Evolutionary conservation across 2,329 filamentous ascomycete genomes (phyloP), one percentile per base, ranked within the genome.

Genomic region (Sclerotinia trifoliorum): DNA sequence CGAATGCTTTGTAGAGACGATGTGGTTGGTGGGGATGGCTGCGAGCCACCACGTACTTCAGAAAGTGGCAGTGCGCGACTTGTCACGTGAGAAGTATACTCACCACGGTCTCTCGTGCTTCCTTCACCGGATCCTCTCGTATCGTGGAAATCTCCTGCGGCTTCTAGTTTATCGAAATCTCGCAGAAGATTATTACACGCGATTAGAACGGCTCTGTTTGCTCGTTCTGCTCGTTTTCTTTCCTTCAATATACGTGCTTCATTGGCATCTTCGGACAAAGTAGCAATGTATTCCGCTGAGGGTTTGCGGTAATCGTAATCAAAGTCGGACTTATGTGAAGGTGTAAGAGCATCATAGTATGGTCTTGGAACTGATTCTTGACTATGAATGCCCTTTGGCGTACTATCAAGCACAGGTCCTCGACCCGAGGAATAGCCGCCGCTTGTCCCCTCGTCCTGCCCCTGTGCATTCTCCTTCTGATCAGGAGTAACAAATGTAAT

Each of bases 61-160:
- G 46, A 39, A 21, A 60, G 17, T 44, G 42, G 57, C 46, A 49
- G 46, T 63, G 60, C 46, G 60, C 48, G 32, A 7, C n/a, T 3
- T 5, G 8, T 63, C 60, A 63, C 60, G 60, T 63, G 60, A 51
- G 46, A 21, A 32, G 24, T 60, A 21, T 42, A 26, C 10, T 46
- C 32, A 51, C 46, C 21, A 48, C 44, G 26, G 42, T 60, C 42
- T 32, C 10, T 15, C 26, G 42, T 13, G 10, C 42, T 26, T 32
- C 19, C 42, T 46, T 19, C 26, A 44, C n/a, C n/a, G 55, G 13
- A 3, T 8, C 29, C 48, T n/a, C 57, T 35, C 29, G 42, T 21
- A 10, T 26, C 29, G 21, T 29, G 11, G 42, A 46, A 32, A 15
- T 29, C 57, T 6, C 17, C 42, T 32, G 42, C 42, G 4, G 6